A percentile compares a stretch with the other conserved stretches of the same genome.
Evolutionary conservation across 257 asterid genomes (phyloP).

Genomic region (Ballota nigra): DNA sequence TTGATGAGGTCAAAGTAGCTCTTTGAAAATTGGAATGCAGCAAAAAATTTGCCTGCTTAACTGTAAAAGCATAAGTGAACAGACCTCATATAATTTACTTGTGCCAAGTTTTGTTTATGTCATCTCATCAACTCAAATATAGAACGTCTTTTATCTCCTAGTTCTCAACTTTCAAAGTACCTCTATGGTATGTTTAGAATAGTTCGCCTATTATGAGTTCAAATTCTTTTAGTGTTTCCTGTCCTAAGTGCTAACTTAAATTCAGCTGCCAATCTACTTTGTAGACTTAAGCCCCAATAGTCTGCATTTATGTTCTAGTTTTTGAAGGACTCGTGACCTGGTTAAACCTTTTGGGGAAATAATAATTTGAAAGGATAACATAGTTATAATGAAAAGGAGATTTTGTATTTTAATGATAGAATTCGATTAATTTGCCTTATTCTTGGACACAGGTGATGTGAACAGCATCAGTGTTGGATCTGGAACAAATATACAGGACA

Average conservation of each 20-base stretch:
- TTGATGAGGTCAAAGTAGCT: background rate
- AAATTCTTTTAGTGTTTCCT: background rate
- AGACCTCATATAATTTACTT: background rate
- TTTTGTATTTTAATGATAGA: background rate
- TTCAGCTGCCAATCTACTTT: background rate
- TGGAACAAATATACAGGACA: conserved; percentile 84
- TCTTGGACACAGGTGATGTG: conserved; percentile 59
- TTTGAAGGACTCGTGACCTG: background rate
- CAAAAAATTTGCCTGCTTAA: background rate
- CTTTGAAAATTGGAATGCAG: background rate
- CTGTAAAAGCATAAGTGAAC: background rate
- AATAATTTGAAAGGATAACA: background rate
- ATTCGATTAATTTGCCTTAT: conserved; percentile 14
- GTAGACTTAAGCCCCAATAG: background rate
- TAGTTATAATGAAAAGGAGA: background rate
- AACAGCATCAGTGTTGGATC: conserved; percentile 67
- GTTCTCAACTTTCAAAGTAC: background rate
- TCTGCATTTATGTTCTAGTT: background rate
- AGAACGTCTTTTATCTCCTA: background rate
- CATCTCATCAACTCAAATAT: background rate
- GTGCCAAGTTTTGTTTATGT: background rate
- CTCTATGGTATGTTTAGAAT: background rate
- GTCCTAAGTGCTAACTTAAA: background rate
- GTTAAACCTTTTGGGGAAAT: background rate
- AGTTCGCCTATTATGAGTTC: background rate